Base-by-base conservation (phyloP, 805 yeast genomes). In the Nakazawaea anatomiae region DNA sequence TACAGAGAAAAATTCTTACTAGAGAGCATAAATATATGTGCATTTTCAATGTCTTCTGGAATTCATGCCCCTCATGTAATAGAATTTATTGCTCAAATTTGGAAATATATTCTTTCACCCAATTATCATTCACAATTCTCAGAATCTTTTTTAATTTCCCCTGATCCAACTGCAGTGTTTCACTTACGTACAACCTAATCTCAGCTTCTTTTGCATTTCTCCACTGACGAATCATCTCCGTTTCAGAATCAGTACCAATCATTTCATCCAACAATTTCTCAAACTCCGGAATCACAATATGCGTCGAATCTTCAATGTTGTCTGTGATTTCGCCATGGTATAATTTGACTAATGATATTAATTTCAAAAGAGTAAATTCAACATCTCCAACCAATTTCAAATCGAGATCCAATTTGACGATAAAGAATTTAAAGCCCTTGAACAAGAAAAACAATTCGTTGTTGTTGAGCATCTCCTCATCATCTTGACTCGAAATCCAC, bases 321-420 rank as follows among this genome's bases (percentile, higher is more conserved):
- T 57, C 53, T 0, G 71, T 59, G 4, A 70, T 43, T 2, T 62
- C 65, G 1, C 82, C 87, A 28, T 80, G 83, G 46, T 77, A 72
- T 27, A 63, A 58, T 34, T 69, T 66, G 12, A 77, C 66, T 65
- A 61, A 6, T 51, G 38, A 32, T 48, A 39, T 12, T 64, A 29
- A 25, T 58, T 54, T 10, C 54, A 52, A 12, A 54, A 41, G 30
- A 55, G 42, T 18, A 45, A n/a, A 46, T 55, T 6, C 8, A 42
- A 32, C 10, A 9, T 32, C 35, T 32, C 11, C 8, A 32, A 32
- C 11, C 11, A 32, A 32, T 43, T 43, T 43, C 12, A 43, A 43
- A 25, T 31, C 18, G 14, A 30, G 11, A 32, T 6, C 48, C 2
- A 46, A 38, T 12, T 54, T 52, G 1, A 66, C 57, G 1, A 79